Conservation (phyloP, 306 rosid genomes). For the Quercus alba region DNA sequence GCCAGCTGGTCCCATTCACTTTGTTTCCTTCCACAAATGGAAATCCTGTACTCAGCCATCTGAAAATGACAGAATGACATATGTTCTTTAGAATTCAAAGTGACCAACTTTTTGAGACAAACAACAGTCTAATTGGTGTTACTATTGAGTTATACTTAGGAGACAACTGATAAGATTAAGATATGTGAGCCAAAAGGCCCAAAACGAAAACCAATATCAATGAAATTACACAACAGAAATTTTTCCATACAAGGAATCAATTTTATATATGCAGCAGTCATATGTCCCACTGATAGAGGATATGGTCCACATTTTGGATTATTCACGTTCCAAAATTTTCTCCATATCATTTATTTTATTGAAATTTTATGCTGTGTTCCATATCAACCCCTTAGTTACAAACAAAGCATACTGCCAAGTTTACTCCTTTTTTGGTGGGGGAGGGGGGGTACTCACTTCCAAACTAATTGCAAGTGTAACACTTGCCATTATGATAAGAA, state of each 20-base stretch:
- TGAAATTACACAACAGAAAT: background rate
- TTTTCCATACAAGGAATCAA: background rate
- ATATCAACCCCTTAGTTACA: background rate
- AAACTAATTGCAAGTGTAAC: background rate
- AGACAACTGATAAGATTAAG: background rate
- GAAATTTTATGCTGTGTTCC: background rate
- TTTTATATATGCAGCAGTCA: background rate
- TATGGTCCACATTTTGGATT: background rate
- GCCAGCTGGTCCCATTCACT: conserved; percentile 96
- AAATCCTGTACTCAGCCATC: conserved; percentile 96
- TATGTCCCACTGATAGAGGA: background rate
- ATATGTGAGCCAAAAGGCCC: background rate
- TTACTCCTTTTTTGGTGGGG: background rate
- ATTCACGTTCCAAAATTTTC: background rate
- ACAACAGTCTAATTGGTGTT: background rate
- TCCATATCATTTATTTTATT: background rate
- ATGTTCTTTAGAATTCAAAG: background rate
- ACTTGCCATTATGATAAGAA: background rate
- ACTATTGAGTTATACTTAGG: background rate
- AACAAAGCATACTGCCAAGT: background rate
- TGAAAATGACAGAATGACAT: conserved; percentile 28
- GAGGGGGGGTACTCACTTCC: background rate
- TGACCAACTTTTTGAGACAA: background rate
- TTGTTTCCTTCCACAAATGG: conserved; percentile 88
- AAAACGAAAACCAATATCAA: background rate